These are phyloP conservation scores for Spencermartinsiella ligniputridi DNA, from an alignment of 1,139 yeast species.

Conservation along the genomic window DNA sequence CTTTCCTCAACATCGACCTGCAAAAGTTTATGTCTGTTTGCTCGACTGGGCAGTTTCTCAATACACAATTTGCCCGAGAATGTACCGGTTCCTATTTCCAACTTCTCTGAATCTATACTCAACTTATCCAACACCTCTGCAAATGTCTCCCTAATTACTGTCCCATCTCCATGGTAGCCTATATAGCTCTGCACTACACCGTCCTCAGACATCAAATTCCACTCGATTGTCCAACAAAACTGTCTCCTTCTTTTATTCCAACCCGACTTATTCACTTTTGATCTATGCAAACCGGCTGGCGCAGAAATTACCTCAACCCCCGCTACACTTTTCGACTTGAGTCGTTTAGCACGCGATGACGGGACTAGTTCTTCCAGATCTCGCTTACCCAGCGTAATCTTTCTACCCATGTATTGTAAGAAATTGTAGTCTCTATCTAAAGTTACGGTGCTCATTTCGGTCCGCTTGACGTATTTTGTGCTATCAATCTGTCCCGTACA, in stretches of 20 bases:
- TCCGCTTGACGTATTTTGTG: slow-evolving; percentile 51
- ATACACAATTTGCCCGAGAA: neutral
- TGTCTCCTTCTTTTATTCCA: slow-evolving; percentile 62
- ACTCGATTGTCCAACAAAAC: slow-evolving; percentile 78
- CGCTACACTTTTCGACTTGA: slow-evolving; percentile 24
- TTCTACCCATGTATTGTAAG: slow-evolving; percentile 59
- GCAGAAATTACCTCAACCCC: slow-evolving; percentile 51
- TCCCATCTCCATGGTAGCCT: slow-evolving; percentile 10
- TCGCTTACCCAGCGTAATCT: slow-evolving; percentile 34
- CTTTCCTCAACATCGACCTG: slow-evolving; percentile 18
- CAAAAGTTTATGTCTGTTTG: neutral
- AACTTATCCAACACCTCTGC: neutral
- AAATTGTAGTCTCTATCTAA: slow-evolving; percentile 85
- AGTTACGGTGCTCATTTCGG: slow-evolving; percentile 38
- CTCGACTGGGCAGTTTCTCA: neutral
- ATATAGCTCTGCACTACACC: neutral
- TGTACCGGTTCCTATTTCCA: too few species aligned
- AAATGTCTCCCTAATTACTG: slow-evolving; percentile 6
- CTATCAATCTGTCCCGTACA: slow-evolving; percentile 70
- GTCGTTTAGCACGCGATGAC: neutral
- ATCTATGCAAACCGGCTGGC: slow-evolving; percentile 76
- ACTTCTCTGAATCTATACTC: slow-evolving; percentile 51
- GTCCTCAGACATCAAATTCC: slow-evolving; percentile 36
- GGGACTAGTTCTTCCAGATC: slow-evolving; percentile 1
- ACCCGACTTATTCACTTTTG: slow-evolving; percentile 61